Base-by-base conservation (phyloP, 2,329 filamentous ascomycete species). In the Ascochyta viciae-villosae region DNA sequence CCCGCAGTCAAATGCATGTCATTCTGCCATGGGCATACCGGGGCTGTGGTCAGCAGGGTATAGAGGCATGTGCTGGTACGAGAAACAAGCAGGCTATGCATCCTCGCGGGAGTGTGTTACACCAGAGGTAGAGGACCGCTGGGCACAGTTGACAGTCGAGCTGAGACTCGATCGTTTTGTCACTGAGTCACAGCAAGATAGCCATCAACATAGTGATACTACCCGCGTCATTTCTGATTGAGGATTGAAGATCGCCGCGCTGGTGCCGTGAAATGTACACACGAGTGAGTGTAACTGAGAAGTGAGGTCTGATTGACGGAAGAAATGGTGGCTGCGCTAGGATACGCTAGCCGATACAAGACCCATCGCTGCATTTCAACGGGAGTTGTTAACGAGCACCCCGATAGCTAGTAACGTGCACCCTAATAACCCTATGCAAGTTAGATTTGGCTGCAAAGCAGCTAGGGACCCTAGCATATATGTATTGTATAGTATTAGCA, bases 321-420 rank as follows among this genome's bases (percentile, higher is more conserved):
- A 69, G 64, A 69, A 64, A 53, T 62, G 45, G 60, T 61, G 54
- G 61, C 62, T 61, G 61, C 60, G 49, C 60, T 64, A 67, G 10
- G n/a, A 4, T 10, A 15, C 37, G 37, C 48, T 57, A 52, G 40
- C 45, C 40, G 27, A 35, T 39, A 38, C 42, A 40, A 58, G 50
- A 50, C 39, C 35, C 47, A 2, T 47, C 41, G 50, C 31, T 54
- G 37, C 48, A 46, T 19, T 34, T 42, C 33, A 55, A 51, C 49
- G 49, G 16, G 16, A 16, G 16, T 16, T 16, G 16, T 16, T 16
- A 16, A 16, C 16, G 16, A 16, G 16, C 16, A 16, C 16, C 16
- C 16, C 16, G 16, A 16, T 16, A 16, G 16, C 16, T 16, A 16
- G 16, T 16, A 16, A 16, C 16, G 16, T 16, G 16, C 16, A 16